phyloP scores from a whole-genome alignment of 2,329 filamentous ascomycete species.

The Penicillium hordei region DNA sequence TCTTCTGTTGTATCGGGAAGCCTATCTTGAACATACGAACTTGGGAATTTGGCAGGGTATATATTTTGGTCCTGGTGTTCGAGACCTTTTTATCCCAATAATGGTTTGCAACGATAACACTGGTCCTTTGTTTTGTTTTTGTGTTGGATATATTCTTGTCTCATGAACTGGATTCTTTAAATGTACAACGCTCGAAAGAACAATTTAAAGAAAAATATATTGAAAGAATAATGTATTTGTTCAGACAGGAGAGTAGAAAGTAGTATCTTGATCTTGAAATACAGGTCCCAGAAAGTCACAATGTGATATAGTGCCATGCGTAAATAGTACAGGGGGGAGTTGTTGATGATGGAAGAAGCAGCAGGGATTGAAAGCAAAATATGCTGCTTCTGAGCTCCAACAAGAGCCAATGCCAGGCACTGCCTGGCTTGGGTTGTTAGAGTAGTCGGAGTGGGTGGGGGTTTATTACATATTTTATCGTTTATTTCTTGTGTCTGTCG shows the following conservation, averaged over 20 bases:
- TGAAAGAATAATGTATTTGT: constrained; percentile 19
- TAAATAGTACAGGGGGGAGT: constrained; percentile 19
- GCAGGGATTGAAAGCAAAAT: not conserved
- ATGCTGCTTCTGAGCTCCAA: not conserved
- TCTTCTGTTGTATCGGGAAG: too few relatives aligned
- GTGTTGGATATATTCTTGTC: not conserved
- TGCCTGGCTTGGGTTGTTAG: constrained; percentile 2
- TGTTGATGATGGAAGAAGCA: constrained; percentile 7
- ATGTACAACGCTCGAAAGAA: not conserved
- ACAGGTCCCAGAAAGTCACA: constrained; percentile 22
- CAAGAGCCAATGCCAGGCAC: constrained; percentile 9
- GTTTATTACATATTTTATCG: constrained; percentile 13
- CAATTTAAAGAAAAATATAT: not conserved
- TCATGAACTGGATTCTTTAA: not conserved
- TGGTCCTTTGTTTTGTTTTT: too few relatives aligned
- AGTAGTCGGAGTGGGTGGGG: constrained; percentile 7
- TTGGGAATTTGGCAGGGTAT: not conserved
- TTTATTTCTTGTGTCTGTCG: constrained; percentile 62
- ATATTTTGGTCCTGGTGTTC: not conserved
- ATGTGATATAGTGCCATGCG: constrained; percentile 23
- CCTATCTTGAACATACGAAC: too few relatives aligned
- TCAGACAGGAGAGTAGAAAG: constrained; percentile 28
- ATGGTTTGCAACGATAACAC: not conserved
- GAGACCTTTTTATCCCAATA: not conserved
- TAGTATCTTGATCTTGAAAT: constrained; percentile 26